phyloP scores from a whole-genome alignment of 257 asterid species.

The Solanum pennellii region DNA sequence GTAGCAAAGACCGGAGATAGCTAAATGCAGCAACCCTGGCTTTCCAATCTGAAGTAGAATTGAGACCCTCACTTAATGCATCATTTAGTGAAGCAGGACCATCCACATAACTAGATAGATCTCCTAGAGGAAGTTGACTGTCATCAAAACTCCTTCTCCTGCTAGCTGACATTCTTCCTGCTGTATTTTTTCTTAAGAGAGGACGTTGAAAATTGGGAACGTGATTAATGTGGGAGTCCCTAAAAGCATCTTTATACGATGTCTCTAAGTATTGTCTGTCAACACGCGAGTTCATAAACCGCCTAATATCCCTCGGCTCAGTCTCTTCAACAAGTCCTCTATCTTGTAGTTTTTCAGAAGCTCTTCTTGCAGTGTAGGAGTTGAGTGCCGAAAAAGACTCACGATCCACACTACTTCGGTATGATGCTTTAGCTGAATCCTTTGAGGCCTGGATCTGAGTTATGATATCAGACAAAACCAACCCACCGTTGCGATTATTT shows the following conservation, averaged over 20 bases:
- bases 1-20: conserved; percentile 63
- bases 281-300: conserved; percentile 39
- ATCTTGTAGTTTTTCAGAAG: conserved; percentile 64
- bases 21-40: conserved; percentile 92
- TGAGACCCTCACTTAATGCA: conserved; percentile 85
- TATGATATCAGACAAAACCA: conserved; percentile 83
- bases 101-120: conserved; percentile 61
- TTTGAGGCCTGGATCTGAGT: conserved; percentile 92
- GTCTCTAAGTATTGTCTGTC: conserved; percentile 63
- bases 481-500: conserved; percentile 71
- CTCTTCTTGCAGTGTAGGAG: conserved; percentile 64
- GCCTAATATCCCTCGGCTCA: conserved; percentile 66
- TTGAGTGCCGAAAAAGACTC: conserved; percentile 47
- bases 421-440: conserved; percentile 66
- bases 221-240: conserved; percentile 55
- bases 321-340: conserved; percentile 53
- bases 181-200: conserved; percentile 64
- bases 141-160: conserved; percentile 98
- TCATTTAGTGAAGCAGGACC: conserved; percentile 89
- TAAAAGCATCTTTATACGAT: conserved; percentile 51
- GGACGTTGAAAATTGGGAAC: conserved; percentile 97
- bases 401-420: conserved; percentile 42
- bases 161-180: conserved; percentile 78
- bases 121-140: conserved; percentile 67
- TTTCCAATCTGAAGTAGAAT: conserved; percentile 94